phyloP scores from a whole-genome alignment of 2,329 filamentous ascomycete species.

The Tolypocladium cylindrosporum region DNA sequence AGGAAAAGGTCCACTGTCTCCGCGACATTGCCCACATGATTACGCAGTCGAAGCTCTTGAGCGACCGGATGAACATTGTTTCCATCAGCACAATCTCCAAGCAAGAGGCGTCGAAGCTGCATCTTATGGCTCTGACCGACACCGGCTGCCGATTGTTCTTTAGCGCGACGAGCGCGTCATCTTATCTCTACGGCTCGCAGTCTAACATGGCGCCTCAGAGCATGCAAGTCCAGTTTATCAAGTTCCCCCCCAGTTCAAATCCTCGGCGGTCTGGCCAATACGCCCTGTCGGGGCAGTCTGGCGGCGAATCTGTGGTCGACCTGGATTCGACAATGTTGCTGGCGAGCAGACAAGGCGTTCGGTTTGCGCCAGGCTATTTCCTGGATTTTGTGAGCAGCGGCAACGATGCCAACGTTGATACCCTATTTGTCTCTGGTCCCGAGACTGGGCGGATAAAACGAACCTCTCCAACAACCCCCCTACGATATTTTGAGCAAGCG shows the following conservation, averaged over 20 bases:
- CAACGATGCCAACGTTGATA: conserved; percentile 51
- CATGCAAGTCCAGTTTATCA: conserved; percentile 97
- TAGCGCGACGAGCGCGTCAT: conserved; percentile 74
- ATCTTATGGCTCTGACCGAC: conserved; percentile 81
- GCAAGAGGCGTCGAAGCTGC: conserved; percentile 69
- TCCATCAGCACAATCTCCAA: conserved; percentile 78
- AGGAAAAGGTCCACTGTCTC: conserved; percentile 49
- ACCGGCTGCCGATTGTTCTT: conserved; percentile 88
- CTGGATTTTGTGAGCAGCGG: conserved; percentile 67
- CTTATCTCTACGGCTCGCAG: conserved; percentile 50
- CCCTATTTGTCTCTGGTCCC: conserved; percentile 75
- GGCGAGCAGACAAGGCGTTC: conserved; percentile 40
- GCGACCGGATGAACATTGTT: conserved; percentile 61
- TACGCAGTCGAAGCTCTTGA: conserved; percentile 60
- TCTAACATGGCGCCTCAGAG: conserved; percentile 67
- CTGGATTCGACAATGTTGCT: conserved; percentile 38
- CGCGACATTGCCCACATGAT: conserved; percentile 82
- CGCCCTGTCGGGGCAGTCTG: conserved; percentile 8
- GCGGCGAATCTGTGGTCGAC: conserved; percentile 33
- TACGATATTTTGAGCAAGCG: conserved; percentile 67
- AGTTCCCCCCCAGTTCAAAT: conserved; percentile 61
- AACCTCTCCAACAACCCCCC: conserved; percentile 38
- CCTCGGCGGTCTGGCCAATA: conserved; percentile 18
- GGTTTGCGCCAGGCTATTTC: conserved; percentile 84
- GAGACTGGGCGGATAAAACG: conserved; percentile 77